phyloP scores from a whole-genome alignment of 208 protist species.

The Wallacemonas rigidus region DNA sequence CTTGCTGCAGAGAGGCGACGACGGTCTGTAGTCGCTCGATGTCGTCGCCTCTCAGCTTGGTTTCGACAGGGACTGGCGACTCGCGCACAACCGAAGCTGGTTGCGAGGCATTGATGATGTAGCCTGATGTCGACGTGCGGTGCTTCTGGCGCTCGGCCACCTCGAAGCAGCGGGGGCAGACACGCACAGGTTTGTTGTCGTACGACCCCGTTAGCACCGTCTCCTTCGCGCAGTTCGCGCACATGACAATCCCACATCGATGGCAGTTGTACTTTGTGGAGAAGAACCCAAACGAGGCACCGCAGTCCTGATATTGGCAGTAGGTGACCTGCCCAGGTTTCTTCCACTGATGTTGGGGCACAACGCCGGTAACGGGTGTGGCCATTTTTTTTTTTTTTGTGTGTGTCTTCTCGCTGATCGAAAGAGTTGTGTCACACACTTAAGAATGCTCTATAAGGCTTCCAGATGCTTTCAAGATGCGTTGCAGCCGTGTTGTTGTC shows the following conservation, averaged over 20 bases:
- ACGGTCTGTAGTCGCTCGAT: slow-evolving; percentile 6
- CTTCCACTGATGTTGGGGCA: slow-evolving; percentile 61
- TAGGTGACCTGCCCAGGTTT: slow-evolving; percentile 32
- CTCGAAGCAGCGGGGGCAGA: slow-evolving; percentile 57
- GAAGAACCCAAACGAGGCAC: slow-evolving; percentile 55
- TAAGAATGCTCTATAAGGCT: too few species aligned
- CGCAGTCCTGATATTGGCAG: slow-evolving; percentile 78
- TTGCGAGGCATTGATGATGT: slow-evolving; percentile 14
- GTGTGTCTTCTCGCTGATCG: too few species aligned
- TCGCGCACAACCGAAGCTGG: slow-evolving; percentile 9
- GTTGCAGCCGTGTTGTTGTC: too few species aligned
- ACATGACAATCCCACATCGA: slow-evolving; percentile 75
- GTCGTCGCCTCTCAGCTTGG: slow-evolving; percentile 13
- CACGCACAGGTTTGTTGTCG: slow-evolving; percentile 32
- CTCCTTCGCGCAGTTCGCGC: slow-evolving; percentile 38
- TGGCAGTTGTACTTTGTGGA: slow-evolving; percentile 56
- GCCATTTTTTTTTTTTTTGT: not conserved
- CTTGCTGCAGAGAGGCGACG: slow-evolving; percentile 9
- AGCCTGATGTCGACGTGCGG: slow-evolving; percentile 10
- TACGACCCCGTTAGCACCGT: slow-evolving; percentile 49
- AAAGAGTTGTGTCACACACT: too few species aligned
- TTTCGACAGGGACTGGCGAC: slow-evolving; percentile 13
- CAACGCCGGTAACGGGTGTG: slow-evolving; percentile 44
- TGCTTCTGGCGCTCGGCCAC: slow-evolving; percentile 41
- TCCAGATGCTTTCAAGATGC: too few species aligned